Evolutionary conservation across 1,284 basidiomycete species (phyloP).

Genomic region (Hemileia vastatrix): DNA sequence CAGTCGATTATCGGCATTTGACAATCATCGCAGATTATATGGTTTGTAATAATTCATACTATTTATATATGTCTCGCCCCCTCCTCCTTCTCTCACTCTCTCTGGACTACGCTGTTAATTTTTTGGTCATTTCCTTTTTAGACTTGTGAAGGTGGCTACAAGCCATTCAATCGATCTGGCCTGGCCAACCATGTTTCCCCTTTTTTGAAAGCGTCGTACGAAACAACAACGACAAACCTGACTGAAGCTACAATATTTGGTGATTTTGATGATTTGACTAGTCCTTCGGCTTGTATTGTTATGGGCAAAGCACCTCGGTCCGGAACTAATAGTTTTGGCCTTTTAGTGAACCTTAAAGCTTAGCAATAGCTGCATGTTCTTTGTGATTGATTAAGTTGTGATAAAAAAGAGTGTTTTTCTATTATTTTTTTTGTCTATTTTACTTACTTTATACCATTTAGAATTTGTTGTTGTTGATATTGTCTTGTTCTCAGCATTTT

Average conservation of each 20-base stretch:
- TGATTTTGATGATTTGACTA: slow-evolving; percentile 82
- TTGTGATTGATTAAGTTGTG: no score
- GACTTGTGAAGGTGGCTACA: slow-evolving; percentile 96
- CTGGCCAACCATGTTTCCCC: slow-evolving; percentile 84
- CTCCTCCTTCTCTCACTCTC: not conserved
- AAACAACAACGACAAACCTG: slow-evolving; percentile 91
- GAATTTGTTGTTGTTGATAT: no score
- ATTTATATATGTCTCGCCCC: not conserved
- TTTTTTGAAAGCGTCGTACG: slow-evolving; percentile 90
- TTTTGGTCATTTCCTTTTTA: slow-evolving; percentile 43
- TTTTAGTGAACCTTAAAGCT: slow-evolving; percentile 13
- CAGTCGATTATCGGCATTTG: slow-evolving; percentile 86
- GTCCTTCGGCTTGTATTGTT: slow-evolving; percentile 84
- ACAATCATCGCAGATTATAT: slow-evolving; percentile 98
- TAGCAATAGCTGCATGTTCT: no score
- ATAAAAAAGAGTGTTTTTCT: no score
- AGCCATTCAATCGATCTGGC: slow-evolving; percentile 93
- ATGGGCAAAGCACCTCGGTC: slow-evolving; percentile 70
- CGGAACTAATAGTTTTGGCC: slow-evolving; percentile 75
- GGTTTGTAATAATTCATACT: slow-evolving; percentile 52
- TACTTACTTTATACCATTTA: no score
- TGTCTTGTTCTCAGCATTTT: no score
- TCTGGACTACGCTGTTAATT: not conserved
- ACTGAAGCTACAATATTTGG: slow-evolving; percentile 88
- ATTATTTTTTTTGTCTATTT: no score